phyloP scores from a whole-genome alignment of 2,329 filamentous ascomycete genomes.

The Aspergillus felis region DNA sequence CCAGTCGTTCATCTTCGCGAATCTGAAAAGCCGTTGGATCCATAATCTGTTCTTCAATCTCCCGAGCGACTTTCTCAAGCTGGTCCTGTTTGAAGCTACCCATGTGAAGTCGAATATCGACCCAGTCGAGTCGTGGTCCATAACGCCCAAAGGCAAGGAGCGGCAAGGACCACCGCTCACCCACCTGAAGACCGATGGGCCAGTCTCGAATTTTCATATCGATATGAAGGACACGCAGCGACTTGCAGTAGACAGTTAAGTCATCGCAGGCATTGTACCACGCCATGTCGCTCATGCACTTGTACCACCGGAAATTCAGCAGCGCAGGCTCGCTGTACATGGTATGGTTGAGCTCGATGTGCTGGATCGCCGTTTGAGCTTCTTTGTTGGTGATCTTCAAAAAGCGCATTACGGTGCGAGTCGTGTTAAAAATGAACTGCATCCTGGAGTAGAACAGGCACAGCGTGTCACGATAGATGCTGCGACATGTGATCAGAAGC shows the following conservation, averaged over 20 bases:
- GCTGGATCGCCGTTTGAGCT: conserved; percentile 50
- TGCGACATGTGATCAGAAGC: conserved; percentile 59
- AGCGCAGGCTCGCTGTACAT: conserved; percentile 23
- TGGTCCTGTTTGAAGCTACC: conserved; percentile 8
- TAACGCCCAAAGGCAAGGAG: conserved; percentile 12
- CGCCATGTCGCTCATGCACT: conserved; percentile 17
- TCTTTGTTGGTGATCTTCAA: conserved; percentile 51
- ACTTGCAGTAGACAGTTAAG: conserved; percentile 6
- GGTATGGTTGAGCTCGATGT: conserved; percentile 20
- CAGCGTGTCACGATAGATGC: conserved; percentile 60
- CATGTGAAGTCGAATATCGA: conserved; percentile 12
- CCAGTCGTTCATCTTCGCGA: conserved; percentile 15
- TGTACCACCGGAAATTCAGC: conserved; percentile 10
- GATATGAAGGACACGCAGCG: conserved; percentile 16
- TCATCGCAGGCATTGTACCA: conserved; percentile 16
- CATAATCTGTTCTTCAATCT: conserved; percentile 19
- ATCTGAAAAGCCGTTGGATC: conserved; percentile 10
- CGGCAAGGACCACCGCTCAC: conserved; percentile 20
- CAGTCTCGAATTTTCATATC: conserved; percentile 15
- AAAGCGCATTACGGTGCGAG: conserved; percentile 13
- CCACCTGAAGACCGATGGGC: conserved; percentile 16
- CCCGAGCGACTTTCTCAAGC: conserved; percentile 8
- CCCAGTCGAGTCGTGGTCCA: conserved; percentile 11
- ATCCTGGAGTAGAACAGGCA: conserved; percentile 56
- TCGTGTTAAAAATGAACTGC: conserved; percentile 21